These are phyloP conservation scores for Cerioporus squamosus DNA, from an alignment of 1,284 basidiomycete genomes.

Conservation along the genomic window DNA sequence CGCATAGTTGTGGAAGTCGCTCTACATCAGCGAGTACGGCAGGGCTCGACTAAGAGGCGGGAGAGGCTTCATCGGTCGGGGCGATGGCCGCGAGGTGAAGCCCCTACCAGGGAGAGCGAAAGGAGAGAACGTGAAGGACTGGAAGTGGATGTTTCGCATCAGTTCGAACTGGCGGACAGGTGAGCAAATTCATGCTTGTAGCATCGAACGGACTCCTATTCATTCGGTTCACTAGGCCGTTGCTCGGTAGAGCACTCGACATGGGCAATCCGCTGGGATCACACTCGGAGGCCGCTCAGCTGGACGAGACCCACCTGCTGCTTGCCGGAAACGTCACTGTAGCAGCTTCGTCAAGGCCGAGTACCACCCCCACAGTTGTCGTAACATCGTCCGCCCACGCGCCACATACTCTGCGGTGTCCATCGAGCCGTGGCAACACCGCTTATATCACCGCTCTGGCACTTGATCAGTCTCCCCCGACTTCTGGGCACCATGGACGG, in stretches of 20 bases:
- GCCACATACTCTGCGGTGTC: constrained; percentile 34
- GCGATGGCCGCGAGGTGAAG: constrained; percentile 61
- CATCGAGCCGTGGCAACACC: constrained; percentile 26
- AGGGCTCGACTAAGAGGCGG: constrained; percentile 67
- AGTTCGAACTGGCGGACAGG: constrained; percentile 81
- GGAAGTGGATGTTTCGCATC: constrained; percentile 86
- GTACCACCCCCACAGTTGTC: constrained; percentile 28
- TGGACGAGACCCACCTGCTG: constrained; percentile 37
- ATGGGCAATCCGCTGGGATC: not conserved
- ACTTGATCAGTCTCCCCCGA: constrained; percentile 70
- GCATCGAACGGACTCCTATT: not conserved
- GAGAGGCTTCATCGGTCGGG: constrained; percentile 58
- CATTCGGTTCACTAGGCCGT: constrained; percentile 49
- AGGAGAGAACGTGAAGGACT: constrained; percentile 55
- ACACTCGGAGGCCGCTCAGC: not conserved
- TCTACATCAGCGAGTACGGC: constrained; percentile 67
- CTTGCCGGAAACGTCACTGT: constrained; percentile 48
- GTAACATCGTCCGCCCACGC: constrained; percentile 34
- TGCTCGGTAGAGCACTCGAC: constrained; percentile 48
- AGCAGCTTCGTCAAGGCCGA: constrained; percentile 37
- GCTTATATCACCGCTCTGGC: constrained; percentile 61
- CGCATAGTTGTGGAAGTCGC: constrained; percentile 56
- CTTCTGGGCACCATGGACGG: constrained; percentile 41
- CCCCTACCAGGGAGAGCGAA: constrained; percentile 59
- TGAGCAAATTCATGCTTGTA: constrained; percentile 35